phyloP scores from a whole-genome alignment of 768 basidiomycete species.

The Suillus variegatus region DNA sequence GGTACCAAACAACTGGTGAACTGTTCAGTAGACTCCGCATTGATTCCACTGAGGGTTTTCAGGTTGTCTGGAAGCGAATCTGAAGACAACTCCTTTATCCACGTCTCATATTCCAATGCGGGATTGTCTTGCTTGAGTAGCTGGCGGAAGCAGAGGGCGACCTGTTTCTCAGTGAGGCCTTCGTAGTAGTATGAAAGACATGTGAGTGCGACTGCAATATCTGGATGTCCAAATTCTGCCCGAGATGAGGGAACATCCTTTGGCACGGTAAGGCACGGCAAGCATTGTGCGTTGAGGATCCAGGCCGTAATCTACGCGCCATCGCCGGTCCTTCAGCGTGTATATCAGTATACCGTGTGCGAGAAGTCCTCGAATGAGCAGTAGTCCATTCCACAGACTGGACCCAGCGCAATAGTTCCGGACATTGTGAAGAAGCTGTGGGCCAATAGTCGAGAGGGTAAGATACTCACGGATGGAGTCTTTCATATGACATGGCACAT shows the following conservation, averaged over 20 bases:
- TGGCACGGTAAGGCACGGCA: constrained; percentile 56
- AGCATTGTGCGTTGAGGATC: constrained; percentile 43
- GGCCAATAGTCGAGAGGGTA: constrained; percentile 12
- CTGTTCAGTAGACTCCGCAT: constrained; percentile 40
- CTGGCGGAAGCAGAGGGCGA: constrained; percentile 38
- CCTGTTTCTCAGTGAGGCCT: constrained; percentile 42
- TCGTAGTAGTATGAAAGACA: constrained; percentile 52
- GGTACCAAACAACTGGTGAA: constrained; percentile 28
- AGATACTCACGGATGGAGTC: constrained; percentile 26
- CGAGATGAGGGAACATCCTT: constrained; percentile 48
- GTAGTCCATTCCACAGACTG: constrained; percentile 35
- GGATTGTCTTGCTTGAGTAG: constrained; percentile 45
- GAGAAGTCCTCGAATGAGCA: constrained; percentile 48
- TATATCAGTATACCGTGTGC: constrained; percentile 42
- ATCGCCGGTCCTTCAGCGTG: constrained; percentile 40
- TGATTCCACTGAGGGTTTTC: constrained; percentile 40
- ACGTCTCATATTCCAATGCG: constrained; percentile 39
- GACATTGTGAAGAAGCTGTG: constrained; percentile 11
- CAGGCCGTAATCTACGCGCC: constrained; percentile 56
- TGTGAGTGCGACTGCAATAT: constrained; percentile 46
- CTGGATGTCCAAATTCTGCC: constrained; percentile 56
- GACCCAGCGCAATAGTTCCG: constrained; percentile 16
- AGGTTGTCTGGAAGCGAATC: constrained; percentile 31
- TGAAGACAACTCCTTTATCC: constrained; percentile 27
- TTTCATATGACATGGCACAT: constrained; percentile 18